Evolutionary conservation across 2,329 filamentous ascomycete genomes (phyloP), one percentile per base, ranked within the genome.

Genomic region (Colletotrichum sansevieriae): DNA sequence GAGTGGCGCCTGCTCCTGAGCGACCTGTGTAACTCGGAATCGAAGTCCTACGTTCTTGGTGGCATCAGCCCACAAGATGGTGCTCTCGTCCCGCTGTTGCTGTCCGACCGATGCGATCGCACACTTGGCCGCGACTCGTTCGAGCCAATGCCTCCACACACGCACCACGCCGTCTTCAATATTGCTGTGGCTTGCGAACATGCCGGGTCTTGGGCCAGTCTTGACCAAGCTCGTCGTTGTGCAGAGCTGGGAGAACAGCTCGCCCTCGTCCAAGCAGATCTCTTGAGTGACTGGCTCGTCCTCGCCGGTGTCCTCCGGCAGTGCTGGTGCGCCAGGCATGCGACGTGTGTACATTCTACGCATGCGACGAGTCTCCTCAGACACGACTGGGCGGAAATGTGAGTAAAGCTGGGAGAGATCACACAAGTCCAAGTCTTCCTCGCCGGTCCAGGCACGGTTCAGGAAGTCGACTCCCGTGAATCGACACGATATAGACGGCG

Each of bases 181-280:
- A 47, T 88, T 89, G 59, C 91, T 85, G 70, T 89, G 88, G 74
- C 85, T 90, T 61, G 88, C 80, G 71, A 93, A 90, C 0, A 92
- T 76, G 4, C 88, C 90, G 22, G 83, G 84, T 33, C 83, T 84
- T 1, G 88, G 85, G 1, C 89, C 88, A 35, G 89, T 82, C 75
- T 90, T 90, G 69, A 93, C 90, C 43, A 97, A 78, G 74, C 90
- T 92, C 8, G 87, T 87, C 25, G 88, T 83, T 5, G 88, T 86
- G 75, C 91, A 91, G 11, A 96, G 84, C 78, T 96, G 92, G 1
- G 90, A 89, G 76, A 95, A 95, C 18, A 89, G 80, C 78, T 94
- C 92, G 70, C 88, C 85, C 1, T 86, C 85, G 71, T 95, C 92
- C 1, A 96, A 81, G 52, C 83, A 83, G 47, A 95, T 76, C 9